A percentile compares a stretch with the other conserved stretches of the same genome.
These are phyloP conservation scores for Aspergillus aculeatinus DNA, from an alignment of 2,329 filamentous ascomycete species.

Conservation along the genomic window DNA sequence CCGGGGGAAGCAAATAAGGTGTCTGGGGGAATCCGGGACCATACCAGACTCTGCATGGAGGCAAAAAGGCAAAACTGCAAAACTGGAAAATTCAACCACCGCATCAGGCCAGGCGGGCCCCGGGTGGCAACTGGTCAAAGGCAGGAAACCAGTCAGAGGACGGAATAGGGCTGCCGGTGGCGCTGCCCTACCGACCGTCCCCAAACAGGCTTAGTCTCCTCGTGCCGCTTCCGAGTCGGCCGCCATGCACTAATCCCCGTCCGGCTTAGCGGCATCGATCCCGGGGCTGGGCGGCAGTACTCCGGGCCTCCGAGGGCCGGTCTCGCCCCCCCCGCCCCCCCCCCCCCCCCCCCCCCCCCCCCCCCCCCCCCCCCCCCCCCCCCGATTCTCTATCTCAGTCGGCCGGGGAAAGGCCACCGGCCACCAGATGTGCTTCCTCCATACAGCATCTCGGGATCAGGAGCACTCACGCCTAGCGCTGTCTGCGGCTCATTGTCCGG, in stretches of 20 bases:
- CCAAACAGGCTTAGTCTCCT: neutral
- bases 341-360: neutral
- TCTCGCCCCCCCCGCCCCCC: neutral
- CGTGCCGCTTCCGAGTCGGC: neutral
- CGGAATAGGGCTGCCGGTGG: too few relatives aligned
- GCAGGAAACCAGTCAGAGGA: too few relatives aligned
- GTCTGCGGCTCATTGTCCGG: neutral
- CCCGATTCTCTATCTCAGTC: neutral
- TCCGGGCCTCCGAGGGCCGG: neutral
- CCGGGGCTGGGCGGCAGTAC: neutral
- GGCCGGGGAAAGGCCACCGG: too few relatives aligned
- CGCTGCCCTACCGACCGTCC: neutral
- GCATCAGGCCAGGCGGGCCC: neutral
- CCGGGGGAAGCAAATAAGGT: too few relatives aligned
- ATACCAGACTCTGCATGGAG: neutral
- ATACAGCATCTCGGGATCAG: neutral
- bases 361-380: neutral
- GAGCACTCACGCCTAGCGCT: neutral
- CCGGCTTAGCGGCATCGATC: neutral
- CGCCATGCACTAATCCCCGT: neutral
- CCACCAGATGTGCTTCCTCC: too few relatives aligned
- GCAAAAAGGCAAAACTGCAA: neutral
- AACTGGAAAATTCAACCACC: neutral
- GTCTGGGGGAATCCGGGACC: too few relatives aligned
- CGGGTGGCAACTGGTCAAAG: neutral